Percentiles rank a stretch among this genome's conserved stretches.
These are phyloP conservation scores for Saccharomycopsis javanensis DNA, from an alignment of 805 yeast genomes.

Conservation along the genomic window DNA sequence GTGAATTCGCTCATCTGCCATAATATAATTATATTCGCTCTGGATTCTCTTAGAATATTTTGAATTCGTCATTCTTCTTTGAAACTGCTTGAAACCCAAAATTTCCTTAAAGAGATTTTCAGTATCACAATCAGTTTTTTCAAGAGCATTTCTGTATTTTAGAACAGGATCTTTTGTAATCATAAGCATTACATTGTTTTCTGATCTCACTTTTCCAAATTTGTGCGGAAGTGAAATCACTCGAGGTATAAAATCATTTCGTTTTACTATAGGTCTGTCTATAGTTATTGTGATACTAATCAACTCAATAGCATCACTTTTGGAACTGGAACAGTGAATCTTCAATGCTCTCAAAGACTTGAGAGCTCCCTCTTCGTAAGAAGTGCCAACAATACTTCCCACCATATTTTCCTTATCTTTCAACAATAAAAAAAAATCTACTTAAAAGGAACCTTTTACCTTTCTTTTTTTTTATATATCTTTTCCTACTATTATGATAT, in stretches of 20 bases:
- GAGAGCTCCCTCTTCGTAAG: background rate
- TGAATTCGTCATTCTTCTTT: conserved; percentile 34
- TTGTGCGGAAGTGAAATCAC: conserved; percentile 41
- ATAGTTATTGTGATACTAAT: conserved; percentile 34
- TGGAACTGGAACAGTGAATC: background rate
- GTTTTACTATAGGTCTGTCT: conserved; percentile 33
- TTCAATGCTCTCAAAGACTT: background rate
- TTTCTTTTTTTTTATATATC: no score
- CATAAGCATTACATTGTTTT: conserved; percentile 42
- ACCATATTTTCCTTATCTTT: background rate
- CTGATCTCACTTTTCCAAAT: conserved; percentile 34
- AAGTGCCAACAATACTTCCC: background rate
- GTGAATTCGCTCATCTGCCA: conserved; percentile 62
- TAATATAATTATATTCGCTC: conserved; percentile 54
- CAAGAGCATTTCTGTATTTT: conserved; percentile 41
- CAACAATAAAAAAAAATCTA: background rate
- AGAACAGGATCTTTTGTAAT: conserved; percentile 69
- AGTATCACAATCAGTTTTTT: conserved; percentile 42
- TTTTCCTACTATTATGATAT: no score
- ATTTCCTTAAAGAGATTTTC: conserved; percentile 55
- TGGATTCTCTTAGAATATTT: conserved; percentile 39
- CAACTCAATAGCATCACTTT: conserved; percentile 25
- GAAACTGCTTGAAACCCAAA: conserved; percentile 47
- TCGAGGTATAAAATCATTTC: conserved; percentile 45
- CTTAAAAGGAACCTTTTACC: background rate